phyloP scores from a whole-genome alignment of 2,329 filamentous ascomycete genomes.

The Penicillium occitanis region DNA sequence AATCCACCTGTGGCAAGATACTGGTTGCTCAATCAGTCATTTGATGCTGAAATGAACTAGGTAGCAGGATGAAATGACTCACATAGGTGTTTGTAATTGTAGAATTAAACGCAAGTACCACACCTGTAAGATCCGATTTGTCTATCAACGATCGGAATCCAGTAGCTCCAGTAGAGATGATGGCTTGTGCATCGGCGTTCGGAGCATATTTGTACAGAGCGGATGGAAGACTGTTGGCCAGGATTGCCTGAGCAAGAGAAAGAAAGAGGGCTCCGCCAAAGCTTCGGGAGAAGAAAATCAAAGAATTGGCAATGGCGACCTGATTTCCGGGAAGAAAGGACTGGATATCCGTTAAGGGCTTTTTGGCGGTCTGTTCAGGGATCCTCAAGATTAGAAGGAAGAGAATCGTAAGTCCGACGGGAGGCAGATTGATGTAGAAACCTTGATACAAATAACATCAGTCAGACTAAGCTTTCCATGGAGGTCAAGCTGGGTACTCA shows the following conservation, averaged over 20 bases:
- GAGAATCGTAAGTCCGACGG: not conserved
- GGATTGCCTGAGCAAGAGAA: not conserved
- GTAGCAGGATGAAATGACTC: not conserved
- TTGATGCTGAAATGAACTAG: not conserved
- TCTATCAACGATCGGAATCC: not conserved
- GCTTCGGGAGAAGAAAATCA: not conserved
- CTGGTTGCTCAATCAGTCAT: not conserved
- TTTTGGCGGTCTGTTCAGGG: not conserved
- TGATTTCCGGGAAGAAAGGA: not conserved
- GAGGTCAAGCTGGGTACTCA: not conserved
- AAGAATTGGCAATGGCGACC: not conserved
- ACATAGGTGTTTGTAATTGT: not conserved
- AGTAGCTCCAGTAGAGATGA: not conserved
- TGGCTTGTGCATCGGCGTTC: not conserved
- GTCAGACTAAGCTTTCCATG: not conserved
- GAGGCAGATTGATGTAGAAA: not conserved
- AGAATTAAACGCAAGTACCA: not conserved
- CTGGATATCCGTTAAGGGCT: not conserved
- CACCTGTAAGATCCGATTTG: not conserved
- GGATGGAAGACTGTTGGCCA: not conserved
- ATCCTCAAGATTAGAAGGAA: not conserved
- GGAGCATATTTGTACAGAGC: not conserved
- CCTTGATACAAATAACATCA: not conserved
- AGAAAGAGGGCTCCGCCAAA: not conserved
- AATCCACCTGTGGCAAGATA: not conserved